Percentiles rank a stretch among this genome's conserved stretches.
phyloP scores from a whole-genome alignment of 129 eudicot genomes.

The Flaveria robusta region DNA sequence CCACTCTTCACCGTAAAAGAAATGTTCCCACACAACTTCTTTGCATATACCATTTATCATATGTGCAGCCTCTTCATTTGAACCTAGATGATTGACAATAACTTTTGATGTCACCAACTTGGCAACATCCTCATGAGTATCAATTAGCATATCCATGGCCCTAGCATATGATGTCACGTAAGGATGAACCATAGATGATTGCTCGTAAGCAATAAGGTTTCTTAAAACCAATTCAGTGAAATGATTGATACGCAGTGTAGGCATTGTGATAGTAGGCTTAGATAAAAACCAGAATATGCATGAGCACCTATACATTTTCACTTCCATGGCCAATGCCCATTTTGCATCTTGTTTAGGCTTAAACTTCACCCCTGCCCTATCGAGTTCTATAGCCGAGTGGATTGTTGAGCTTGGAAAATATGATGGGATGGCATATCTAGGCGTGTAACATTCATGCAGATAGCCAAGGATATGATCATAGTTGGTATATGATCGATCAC shows the following conservation, averaged over 20 bases:
- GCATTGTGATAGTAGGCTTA: conserved; percentile 13
- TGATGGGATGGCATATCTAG: background rate
- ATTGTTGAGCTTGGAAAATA: background rate
- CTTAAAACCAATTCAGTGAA: conserved; percentile 27
- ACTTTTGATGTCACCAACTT: conserved; percentile 25
- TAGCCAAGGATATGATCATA: conserved; percentile 25
- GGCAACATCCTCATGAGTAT: conserved; percentile 21
- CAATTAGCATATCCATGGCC: conserved; percentile 17
- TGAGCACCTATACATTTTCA: background rate
- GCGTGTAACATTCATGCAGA: conserved; percentile 21
- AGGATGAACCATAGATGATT: background rate
- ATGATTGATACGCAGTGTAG: background rate
- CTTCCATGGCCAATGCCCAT: conserved; percentile 11
- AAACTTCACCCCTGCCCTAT: conserved; percentile 23
- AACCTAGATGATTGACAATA: background rate
- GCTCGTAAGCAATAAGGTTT: conserved; percentile 33
- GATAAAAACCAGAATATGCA: conserved; percentile 5
- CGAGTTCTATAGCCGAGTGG: background rate
- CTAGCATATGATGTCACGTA: conserved; percentile 26
- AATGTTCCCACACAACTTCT: background rate
- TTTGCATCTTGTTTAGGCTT: background rate
- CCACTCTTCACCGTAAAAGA: background rate
- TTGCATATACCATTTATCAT: conserved; percentile 23
- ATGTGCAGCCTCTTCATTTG: conserved; percentile 22
- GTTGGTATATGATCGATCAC: too few species aligned